Evolutionary conservation across 140 eudicot genomes (phyloP).

Genomic region (Flaveria floridana): DNA sequence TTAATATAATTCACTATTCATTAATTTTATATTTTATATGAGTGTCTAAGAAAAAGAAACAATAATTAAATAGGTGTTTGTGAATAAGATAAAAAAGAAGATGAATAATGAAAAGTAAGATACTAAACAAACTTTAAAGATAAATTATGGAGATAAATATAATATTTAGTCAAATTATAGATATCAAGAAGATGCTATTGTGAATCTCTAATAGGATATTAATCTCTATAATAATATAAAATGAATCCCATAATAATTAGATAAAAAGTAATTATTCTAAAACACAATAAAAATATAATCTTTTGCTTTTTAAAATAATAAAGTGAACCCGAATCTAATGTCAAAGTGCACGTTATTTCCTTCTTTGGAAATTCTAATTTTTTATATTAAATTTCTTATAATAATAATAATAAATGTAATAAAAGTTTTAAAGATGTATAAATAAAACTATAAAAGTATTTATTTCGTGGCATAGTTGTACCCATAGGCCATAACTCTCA

Average conservation of each 20-base stretch:
- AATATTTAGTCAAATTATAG: too few species aligned
- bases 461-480: background rate
- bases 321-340: background rate
- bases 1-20: too few species aligned
- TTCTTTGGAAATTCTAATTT: background rate
- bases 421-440: background rate
- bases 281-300: background rate
- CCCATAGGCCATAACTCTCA: background rate
- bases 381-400: background rate
- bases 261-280: background rate
- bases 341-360: slow-evolving; percentile 14
- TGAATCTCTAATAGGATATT: too few species aligned
- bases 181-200: too few species aligned
- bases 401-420: background rate
- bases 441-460: background rate
- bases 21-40: too few species aligned
- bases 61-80: too few species aligned
- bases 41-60: too few species aligned
- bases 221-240: background rate
- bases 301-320: background rate
- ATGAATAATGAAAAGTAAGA: too few species aligned
- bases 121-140: too few species aligned
- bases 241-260: background rate
- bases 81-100: too few species aligned
- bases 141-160: too few species aligned